phyloP scores from a whole-genome alignment of 1,139 yeast species.

The Scheffersomyces insectosa region DNA sequence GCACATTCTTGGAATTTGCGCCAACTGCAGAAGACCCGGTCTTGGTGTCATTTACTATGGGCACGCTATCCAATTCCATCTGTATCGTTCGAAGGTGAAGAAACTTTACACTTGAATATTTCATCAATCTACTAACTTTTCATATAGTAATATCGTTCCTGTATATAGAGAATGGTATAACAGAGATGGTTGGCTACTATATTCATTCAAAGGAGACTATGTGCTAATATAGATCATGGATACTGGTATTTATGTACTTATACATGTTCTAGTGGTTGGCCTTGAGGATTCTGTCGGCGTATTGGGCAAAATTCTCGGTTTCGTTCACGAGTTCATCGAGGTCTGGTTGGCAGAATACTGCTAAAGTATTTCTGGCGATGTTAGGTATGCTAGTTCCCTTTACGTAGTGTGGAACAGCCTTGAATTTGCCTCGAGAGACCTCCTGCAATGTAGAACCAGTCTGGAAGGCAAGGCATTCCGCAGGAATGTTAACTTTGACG shows the following conservation, averaged over 20 bases:
- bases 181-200: too few species aligned
- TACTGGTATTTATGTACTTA: too few species aligned
- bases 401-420: slow-evolving; percentile 65
- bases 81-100: background rate
- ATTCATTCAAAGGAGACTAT: too few species aligned
- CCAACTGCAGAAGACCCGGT: slow-evolving; percentile 1
- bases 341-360: slow-evolving; percentile 66
- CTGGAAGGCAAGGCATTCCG: slow-evolving; percentile 60
- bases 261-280: slow-evolving; percentile 27
- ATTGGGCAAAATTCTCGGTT: slow-evolving; percentile 50
- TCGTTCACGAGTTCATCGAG: slow-evolving; percentile 49
- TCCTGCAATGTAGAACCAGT: slow-evolving; percentile 64
- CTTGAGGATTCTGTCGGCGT: slow-evolving; percentile 38
- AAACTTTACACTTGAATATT: too few species aligned
- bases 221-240: too few species aligned
- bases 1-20: slow-evolving; percentile 33
- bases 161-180: too few species aligned
- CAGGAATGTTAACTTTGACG: slow-evolving; percentile 56
- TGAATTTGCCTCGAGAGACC: slow-evolving; percentile 50
- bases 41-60: slow-evolving; percentile 24
- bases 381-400: slow-evolving; percentile 38
- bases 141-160: too few species aligned
- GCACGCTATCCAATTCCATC: slow-evolving; percentile 24
- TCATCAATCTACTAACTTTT: too few species aligned
- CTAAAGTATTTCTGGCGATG: slow-evolving; percentile 57